Percentiles rank a stretch among this genome's conserved stretches.
These are phyloP conservation scores for Entomophthora muscae DNA, from an alignment of 371 early-diverging fungal species.

Conservation along the genomic window DNA sequence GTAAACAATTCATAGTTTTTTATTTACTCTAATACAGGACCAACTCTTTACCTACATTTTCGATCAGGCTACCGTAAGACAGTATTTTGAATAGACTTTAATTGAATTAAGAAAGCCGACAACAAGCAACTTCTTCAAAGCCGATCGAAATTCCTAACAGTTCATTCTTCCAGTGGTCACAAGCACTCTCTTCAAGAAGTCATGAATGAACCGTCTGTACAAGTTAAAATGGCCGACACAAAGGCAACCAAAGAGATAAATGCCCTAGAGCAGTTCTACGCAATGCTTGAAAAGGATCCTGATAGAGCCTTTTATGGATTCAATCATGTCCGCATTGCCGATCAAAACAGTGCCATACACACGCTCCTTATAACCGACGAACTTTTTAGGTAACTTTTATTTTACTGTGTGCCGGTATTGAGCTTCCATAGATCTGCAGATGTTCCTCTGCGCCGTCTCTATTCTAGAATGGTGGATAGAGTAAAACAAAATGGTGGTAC, in stretches of 20 bases:
- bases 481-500: conserved; percentile 61
- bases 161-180: conserved; percentile 89
- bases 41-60: conserved; percentile 68
- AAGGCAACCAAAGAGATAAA: conserved; percentile 75
- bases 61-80: conserved; percentile 53
- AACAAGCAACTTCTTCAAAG: conserved; percentile 65
- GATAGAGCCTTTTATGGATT: conserved; percentile 85
- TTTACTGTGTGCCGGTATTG: neutral
- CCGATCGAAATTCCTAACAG: conserved; percentile 65
- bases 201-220: conserved; percentile 70
- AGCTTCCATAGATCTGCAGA: conserved; percentile 43
- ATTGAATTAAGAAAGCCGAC: conserved; percentile 39
- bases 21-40: conserved; percentile 29
- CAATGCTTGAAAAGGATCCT: conserved; percentile 72
- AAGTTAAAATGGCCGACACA: conserved; percentile 68
- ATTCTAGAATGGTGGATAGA: conserved; percentile 67
- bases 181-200: conserved; percentile 86
- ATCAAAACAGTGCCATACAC: conserved; percentile 67
- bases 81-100: neutral
- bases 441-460: conserved; percentile 58
- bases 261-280: conserved; percentile 69
- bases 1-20: conserved; percentile 18
- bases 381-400: conserved; percentile 45
- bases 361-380: conserved; percentile 79
- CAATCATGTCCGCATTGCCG: conserved; percentile 66